Base-by-base conservation (phyloP, 2,329 filamentous ascomycete species). In the Colletotrichum cuscutae region DNA sequence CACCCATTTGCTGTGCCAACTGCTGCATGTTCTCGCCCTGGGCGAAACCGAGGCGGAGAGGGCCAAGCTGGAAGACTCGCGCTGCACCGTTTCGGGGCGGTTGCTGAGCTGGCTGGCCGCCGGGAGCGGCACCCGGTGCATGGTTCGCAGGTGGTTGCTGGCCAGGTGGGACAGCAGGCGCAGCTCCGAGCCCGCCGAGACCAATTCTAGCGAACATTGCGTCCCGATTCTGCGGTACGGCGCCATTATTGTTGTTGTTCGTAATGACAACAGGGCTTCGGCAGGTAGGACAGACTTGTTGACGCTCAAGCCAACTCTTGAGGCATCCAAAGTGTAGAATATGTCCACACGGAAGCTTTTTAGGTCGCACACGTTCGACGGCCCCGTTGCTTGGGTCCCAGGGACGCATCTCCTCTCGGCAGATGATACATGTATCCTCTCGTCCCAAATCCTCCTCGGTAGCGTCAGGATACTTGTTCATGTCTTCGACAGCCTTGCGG, bases 351-450 rank as follows among this genome's bases (percentile, higher is more conserved):
- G 97, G 97, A 11, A 99, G 89, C 83, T 98, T 98, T 86, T 99
- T 99, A 7, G 97, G 95, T 24, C 97, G 90, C 69, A 94, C 89
- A 67, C 96, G 90, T 79, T 98, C 95, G 71, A 97, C 92, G 68
- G 93, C 88, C n/a, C 90, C 92, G 84, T 83, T 81, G 5, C 75
- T 79, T 0, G 86, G 84, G 71, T 89, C 83, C 94, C 95, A 98
- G 1, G 93, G 91, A 42, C 90, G 90, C 97, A 99, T 99, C 76
- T 97, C 94, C 81, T 99, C 97, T 73, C 97, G 91, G 82, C 97
- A 99, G 68, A 99, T 98, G 77, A 99, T 99, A 82, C 97, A 99
- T 3, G 97, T 97, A 78, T 97, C 95, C 80, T 98, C 96, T 61
- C 94, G 89, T 32, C 88, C 86, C 28, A 99, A 90, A 76, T 99